Evolutionary conservation across 257 asterid species (phyloP).

Genomic region (Solanum chilense): DNA sequence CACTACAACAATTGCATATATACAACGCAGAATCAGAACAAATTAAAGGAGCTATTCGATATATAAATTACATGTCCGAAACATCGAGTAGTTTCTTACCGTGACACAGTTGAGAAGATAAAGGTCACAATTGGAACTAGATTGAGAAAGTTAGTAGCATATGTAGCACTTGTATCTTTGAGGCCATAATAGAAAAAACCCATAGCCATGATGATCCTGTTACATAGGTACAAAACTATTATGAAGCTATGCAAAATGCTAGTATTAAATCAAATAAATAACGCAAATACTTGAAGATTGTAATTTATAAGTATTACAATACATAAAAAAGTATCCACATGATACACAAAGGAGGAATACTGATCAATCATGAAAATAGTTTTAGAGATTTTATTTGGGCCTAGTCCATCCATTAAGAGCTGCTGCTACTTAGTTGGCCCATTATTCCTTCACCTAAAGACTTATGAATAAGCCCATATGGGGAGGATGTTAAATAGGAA

Average conservation of each 20-base stretch:
- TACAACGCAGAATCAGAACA: not conserved
- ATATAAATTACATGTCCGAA: not conserved
- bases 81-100: constrained; percentile 13
- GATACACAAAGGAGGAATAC: not conserved
- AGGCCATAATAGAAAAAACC: constrained; percentile 58
- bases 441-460: not conserved
- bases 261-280: not conserved
- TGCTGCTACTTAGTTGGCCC: not conserved
- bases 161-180: constrained; percentile 59
- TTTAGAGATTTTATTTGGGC: not conserved
- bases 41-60: not conserved
- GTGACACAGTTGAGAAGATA: constrained; percentile 23
- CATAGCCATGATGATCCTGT: constrained; percentile 52
- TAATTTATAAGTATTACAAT: not conserved
- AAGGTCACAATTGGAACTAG: constrained; percentile 47
- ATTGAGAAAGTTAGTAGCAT: constrained; percentile 51
- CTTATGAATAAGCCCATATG: not conserved
- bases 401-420: not conserved
- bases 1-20: constrained; percentile 4
- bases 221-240: not conserved
- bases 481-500: not conserved
- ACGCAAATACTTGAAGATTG: not conserved
- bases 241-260: no score
- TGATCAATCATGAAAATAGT: not conserved
- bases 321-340: not conserved